Evolutionary conservation across 1,284 basidiomycete species (phyloP).

Genomic region (Ceraceosorus bombacis): DNA sequence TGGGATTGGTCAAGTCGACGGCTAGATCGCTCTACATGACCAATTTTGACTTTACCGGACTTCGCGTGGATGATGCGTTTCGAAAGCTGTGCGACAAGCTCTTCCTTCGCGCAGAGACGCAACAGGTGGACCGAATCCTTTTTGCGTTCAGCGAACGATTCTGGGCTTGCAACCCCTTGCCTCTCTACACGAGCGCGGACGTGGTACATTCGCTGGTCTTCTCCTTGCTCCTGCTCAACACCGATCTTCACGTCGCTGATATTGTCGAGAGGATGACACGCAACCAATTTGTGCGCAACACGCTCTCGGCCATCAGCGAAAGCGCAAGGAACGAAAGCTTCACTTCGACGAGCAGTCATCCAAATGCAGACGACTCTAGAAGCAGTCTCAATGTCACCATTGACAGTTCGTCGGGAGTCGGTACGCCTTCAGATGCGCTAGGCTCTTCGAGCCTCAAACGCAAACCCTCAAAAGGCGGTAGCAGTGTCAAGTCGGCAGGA

Average conservation of each 20-base stretch:
- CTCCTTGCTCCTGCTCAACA: constrained; percentile 88
- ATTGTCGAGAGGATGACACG: constrained; percentile 81
- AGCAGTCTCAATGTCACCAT: constrained; percentile 6
- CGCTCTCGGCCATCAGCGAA: constrained; percentile 64
- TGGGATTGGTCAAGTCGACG: constrained; percentile 64
- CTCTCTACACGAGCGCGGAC: constrained; percentile 70
- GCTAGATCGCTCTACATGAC: constrained; percentile 74
- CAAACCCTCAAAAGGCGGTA: neutral
- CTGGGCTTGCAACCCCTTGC: constrained; percentile 77
- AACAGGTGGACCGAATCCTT: constrained; percentile 93
- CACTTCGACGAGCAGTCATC: neutral
- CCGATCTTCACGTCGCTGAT: constrained; percentile 92
- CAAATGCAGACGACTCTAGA: constrained; percentile 1
- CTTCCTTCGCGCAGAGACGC: constrained; percentile 88
- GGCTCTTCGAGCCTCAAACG: neutral
- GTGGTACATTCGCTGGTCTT: constrained; percentile 88
- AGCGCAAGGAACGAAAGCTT: neutral
- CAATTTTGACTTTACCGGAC: constrained; percentile 74
- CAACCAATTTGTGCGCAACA: constrained; percentile 87
- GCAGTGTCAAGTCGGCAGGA: too few relatives aligned
- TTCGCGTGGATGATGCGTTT: constrained; percentile 82
- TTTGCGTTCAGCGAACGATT: constrained; percentile 81
- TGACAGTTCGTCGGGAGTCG: constrained; percentile 1
- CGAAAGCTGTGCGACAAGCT: constrained; percentile 81
- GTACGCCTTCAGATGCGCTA: neutral